Evolutionary conservation across 2,329 filamentous ascomycete genomes (phyloP), one percentile per base, ranked within the genome.

Genomic region (Hypoxylon sp.): DNA sequence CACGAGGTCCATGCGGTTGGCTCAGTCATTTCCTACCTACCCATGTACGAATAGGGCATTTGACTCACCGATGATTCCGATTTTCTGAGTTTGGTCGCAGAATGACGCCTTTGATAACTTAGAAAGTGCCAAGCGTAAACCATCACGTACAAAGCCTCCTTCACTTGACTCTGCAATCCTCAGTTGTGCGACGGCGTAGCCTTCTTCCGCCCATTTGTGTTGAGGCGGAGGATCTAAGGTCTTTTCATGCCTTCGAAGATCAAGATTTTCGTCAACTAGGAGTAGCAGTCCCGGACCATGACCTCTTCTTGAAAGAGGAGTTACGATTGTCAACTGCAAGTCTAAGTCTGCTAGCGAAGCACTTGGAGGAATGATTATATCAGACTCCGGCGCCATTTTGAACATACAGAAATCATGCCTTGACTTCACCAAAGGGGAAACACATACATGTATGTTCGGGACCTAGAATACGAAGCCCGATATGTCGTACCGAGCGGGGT

Each of bases 131-230:
- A 63, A 33, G 2, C 59, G 33, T 13, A 77, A 17, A 11, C 58
- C 55, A 59, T 71, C 61, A 53, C 63, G 39, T 65, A 44, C 6
- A 9, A 35, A 24, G 61, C 24, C n/a, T 55, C 46, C 3, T 19
- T 59, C 22, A 2, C 6, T 6, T 31, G 47, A 73, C 67, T n/a
- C 65, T 55, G 52, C 14, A 68, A 56, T 14, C 61, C 54, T 70
- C 52, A 92, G 75, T 75, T 91, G 85, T 0, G 82, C 87, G 2
- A 92, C 88, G 0, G 86, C 81, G 70, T 87, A 92, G 0, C 90
- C 89, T 76, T 93, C 91, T 75, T 93, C 90, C 0, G 90, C 90
- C 91, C 91, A 92, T 78, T 92, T 93, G 67, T 87, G 75, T 13
- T 87, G 73, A 0, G 88, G 87, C 8, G 85, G 82, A 0, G 90